These are phyloP conservation scores for Manihot esculenta DNA, from an alignment of 441 rosid genomes.

Conservation along the genomic window DNA sequence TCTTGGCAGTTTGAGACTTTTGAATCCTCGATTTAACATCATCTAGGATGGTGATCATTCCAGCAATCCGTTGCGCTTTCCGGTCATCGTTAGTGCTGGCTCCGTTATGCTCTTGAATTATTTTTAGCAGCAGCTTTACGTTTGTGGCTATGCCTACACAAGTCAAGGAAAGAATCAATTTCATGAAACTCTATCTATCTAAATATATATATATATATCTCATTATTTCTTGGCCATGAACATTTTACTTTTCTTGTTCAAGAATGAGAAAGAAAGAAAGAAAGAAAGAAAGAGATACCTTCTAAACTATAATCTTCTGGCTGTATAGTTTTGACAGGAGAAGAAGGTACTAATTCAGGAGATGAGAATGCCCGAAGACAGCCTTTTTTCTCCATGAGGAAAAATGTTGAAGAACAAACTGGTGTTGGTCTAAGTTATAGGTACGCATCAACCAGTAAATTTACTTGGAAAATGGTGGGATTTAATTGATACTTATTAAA, in stretches of 20 bases:
- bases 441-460: slow-evolving; percentile 6
- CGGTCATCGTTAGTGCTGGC: slow-evolving; percentile 54
- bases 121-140: slow-evolving; percentile 63
- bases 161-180: not conserved
- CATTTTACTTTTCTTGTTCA: not conserved
- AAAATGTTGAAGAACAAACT: not conserved
- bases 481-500: not conserved
- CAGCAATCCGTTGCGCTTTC: slow-evolving; percentile 55
- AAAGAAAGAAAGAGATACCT: slow-evolving; percentile 31
- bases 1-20: slow-evolving; percentile 44
- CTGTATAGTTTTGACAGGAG: slow-evolving; percentile 9
- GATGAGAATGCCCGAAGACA: slow-evolving; percentile 47
- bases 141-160: slow-evolving; percentile 48
- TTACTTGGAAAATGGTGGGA: not conserved
- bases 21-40: slow-evolving; percentile 64
- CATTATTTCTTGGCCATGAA: not conserved
- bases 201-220: not conserved
- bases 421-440: not conserved
- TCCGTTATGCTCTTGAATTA: slow-evolving; percentile 68
- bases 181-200: not conserved
- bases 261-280: not conserved
- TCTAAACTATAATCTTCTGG: slow-evolving; percentile 46
- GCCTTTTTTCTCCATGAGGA: slow-evolving; percentile 22
- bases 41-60: slow-evolving; percentile 75
- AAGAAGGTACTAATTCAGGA: slow-evolving; percentile 45